phyloP scores from a whole-genome alignment of 306 rosid species.

The Quercus alba region DNA sequence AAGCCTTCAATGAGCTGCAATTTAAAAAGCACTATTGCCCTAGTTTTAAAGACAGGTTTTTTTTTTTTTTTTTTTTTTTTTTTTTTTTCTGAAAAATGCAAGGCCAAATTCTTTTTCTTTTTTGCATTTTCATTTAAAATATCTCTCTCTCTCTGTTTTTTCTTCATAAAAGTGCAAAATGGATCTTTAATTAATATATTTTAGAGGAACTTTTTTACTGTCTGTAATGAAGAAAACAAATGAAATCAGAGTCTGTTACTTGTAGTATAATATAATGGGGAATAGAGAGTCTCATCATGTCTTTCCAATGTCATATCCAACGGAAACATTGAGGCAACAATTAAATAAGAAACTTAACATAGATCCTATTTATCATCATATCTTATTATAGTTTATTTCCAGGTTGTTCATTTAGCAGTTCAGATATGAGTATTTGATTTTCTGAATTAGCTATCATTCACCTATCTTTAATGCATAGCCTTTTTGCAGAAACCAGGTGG shows the following conservation, averaged over 20 bases:
- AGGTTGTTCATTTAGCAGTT: slow-evolving; percentile 9
- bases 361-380: neutral
- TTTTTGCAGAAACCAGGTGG: slow-evolving; percentile 91
- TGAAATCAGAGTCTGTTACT: neutral
- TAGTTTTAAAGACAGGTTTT: too few relatives aligned
- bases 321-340: neutral
- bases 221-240: neutral
- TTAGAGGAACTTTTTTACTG: neutral
- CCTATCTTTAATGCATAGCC: slow-evolving; percentile 7
- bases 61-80: too few relatives aligned
- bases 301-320: neutral
- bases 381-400: slow-evolving; percentile 18
- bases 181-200: too few relatives aligned
- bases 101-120: too few relatives aligned
- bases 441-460: slow-evolving; percentile 11
- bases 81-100: too few relatives aligned
- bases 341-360: neutral
- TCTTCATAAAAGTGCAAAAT: too few relatives aligned
- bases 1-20: too few relatives aligned
- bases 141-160: too few relatives aligned
- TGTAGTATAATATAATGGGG: neutral
- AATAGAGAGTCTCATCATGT: neutral
- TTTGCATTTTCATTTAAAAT: too few relatives aligned
- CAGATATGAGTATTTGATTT: neutral
- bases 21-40: too few relatives aligned